Base-by-base conservation (phyloP, 1,284 basidiomycete species). In the Sutorius eximius region DNA sequence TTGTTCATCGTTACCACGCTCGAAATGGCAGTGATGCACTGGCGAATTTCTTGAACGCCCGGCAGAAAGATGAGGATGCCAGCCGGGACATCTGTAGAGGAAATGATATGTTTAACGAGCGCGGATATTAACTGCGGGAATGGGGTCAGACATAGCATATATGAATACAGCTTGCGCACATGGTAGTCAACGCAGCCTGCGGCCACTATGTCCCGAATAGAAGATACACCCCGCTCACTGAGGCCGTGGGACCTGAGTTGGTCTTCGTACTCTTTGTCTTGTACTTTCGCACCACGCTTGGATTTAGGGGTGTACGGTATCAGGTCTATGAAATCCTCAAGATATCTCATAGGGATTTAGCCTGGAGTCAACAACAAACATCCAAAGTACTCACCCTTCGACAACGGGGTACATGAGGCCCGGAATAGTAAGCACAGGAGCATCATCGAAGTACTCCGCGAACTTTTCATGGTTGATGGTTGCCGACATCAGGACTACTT, bases 401-500 rank as follows among this genome's bases (percentile, higher is more conserved):
- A 78, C 76, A 1, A 95, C 88, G 0, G 91, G 91, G 71, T 93
- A 78, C 0, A 91, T 83, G 63, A 86, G 84, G 0, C 95, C 95
- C 4, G 93, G 91, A 34, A 98, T 97, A 20, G 80, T 83, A 52
- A 97, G 76, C 51, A 91, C 79, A 1, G 93, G 93, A 3, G 93
- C 93, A 27, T 83, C 80, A 55, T 83, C 72, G 67, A 94, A 96
- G 71, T 96, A 96, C 53, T 83, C 78, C 48, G 85, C 74, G 62
- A 96, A 96, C 20, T 82, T 84, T 61, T 91, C 80, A 59, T 94
- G 89, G 64, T 95, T 94, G 72, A 95, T 94, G 0, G 93, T 95
- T 1, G 93, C 93, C 49, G 86, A 89, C 89, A 91, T 91, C 53
- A 93, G 79, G 29, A 94, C 72, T 18, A 95, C 82, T 69, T 91